Evolutionary conservation across 495 filamentous ascomycete genomes (phyloP).

Genomic region (Umbilicaria muhlenbergii): DNA sequence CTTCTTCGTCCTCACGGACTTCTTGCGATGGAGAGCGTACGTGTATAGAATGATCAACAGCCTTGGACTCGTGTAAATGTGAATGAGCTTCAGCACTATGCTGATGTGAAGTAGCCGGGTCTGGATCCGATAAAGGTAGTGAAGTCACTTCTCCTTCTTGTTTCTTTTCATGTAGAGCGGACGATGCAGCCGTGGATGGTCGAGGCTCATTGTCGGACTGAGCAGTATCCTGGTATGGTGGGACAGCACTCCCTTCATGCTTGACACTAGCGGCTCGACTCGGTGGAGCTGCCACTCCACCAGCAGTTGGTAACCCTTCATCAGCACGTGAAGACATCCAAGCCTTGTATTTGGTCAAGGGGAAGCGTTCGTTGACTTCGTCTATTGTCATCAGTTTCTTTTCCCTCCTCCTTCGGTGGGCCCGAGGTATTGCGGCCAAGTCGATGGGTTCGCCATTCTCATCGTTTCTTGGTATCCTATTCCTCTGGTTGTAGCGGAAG

Average conservation of each 20-base stretch:
- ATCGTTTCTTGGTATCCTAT: slow-evolving; percentile 59
- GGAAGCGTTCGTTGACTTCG: slow-evolving; percentile 95
- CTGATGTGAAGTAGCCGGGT: neutral
- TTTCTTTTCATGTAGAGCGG: neutral
- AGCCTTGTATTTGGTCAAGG: slow-evolving; percentile 85
- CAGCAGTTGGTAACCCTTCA: slow-evolving; percentile 68
- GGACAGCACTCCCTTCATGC: slow-evolving; percentile 38
- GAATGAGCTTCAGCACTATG: too few relatives aligned
- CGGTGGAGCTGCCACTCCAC: slow-evolving; percentile 65
- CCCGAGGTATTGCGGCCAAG: slow-evolving; percentile 53
- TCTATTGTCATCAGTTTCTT: slow-evolving; percentile 99
- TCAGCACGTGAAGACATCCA: slow-evolving; percentile 76
- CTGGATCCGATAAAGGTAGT: neutral
- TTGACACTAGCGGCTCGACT: slow-evolving; percentile 54
- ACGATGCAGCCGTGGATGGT: neutral
- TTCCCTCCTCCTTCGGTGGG: slow-evolving; percentile 71
- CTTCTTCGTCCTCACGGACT: slow-evolving; percentile 26
- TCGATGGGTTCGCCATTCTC: slow-evolving; percentile 84
- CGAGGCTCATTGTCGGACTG: slow-evolving; percentile 13
- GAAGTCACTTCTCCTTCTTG: slow-evolving; percentile 3
- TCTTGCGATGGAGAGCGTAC: too few relatives aligned
- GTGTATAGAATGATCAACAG: too few relatives aligned
- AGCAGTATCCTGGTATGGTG: slow-evolving; percentile 21
- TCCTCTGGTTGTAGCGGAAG: slow-evolving; percentile 93
- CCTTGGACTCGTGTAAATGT: too few relatives aligned